Conservation (phyloP, 2,329 filamentous ascomycete genomes). For the Ceratocystis cacaofunesta region DNA sequence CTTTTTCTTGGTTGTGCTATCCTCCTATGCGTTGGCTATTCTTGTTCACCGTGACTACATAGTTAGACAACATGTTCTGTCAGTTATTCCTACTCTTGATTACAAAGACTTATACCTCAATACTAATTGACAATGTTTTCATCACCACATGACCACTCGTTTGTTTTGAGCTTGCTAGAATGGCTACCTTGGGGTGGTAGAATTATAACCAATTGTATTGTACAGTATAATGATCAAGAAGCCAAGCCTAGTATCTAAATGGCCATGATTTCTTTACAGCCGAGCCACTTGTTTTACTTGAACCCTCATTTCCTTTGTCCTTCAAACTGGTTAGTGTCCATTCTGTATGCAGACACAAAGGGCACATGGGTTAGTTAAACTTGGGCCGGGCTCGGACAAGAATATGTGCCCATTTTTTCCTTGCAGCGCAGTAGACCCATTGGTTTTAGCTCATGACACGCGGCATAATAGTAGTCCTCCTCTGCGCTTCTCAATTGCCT, state of each 20-base stretch:
- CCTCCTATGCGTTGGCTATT: not conserved
- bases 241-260: not conserved
- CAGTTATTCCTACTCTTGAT: not conserved
- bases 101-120: not conserved
- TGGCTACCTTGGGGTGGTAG: not conserved
- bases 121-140: no score
- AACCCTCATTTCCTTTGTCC: not conserved
- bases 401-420: not conserved
- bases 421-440: not conserved
- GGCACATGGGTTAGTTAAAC: not conserved
- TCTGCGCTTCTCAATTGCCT: conserved; percentile 64
- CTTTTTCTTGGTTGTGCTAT: not conserved
- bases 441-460: conserved; percentile 31
- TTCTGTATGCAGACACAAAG: not conserved
- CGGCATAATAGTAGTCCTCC: conserved; percentile 71
- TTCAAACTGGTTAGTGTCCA: not conserved
- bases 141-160: not conserved
- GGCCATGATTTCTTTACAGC: not conserved
- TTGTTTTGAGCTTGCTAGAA: not conserved
- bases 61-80: not conserved
- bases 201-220: conserved; percentile 15
- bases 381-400: not conserved
- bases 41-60: not conserved
- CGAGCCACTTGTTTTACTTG: not conserved
- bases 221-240: conserved; percentile 14